These are phyloP conservation scores for Sporothrix variecibatus DNA, from an alignment of 2,329 filamentous ascomycete species.

Conservation along the genomic window DNA sequence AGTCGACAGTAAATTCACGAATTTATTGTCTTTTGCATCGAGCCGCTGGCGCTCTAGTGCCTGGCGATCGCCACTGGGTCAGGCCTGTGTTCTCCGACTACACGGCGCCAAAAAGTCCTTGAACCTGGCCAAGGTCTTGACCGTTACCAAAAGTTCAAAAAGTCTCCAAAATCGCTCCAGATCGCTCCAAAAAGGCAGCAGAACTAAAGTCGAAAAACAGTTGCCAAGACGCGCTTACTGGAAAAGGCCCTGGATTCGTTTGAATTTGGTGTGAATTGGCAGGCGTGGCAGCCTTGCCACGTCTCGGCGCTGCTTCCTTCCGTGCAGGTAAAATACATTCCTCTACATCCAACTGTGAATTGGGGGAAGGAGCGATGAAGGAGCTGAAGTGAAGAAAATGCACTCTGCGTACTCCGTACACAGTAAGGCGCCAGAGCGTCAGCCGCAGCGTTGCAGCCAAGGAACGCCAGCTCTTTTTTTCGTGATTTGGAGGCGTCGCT, in stretches of 20 bases:
- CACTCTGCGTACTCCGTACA: no score
- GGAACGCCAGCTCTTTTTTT: not conserved
- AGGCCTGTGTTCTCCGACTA: not conserved
- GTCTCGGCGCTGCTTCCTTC: not conserved
- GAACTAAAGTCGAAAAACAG: not conserved
- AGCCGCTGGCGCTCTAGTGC: not conserved
- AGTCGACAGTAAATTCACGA: not conserved
- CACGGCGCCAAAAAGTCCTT: not conserved
- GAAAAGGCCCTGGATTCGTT: not conserved
- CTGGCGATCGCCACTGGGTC: not conserved
- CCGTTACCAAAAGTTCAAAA: not conserved
- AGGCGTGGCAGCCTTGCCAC: not conserved
- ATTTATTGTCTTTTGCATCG: not conserved
- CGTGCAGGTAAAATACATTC: not conserved
- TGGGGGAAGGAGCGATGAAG: not conserved
- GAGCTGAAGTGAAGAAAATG: not conserved
- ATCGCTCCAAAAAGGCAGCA: not conserved
- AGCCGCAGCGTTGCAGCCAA: not conserved
- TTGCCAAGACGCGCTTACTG: conserved; percentile 5
- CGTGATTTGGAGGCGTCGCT: not conserved
- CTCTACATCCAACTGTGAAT: not conserved
- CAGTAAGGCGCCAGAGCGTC: not conserved
- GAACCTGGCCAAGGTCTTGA: not conserved
- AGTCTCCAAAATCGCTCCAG: not conserved
- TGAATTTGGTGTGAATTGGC: not conserved